Evolutionary conservation across 2,329 filamentous ascomycete genomes (phyloP).

Genomic region (Penicillium griseofulvum): DNA sequence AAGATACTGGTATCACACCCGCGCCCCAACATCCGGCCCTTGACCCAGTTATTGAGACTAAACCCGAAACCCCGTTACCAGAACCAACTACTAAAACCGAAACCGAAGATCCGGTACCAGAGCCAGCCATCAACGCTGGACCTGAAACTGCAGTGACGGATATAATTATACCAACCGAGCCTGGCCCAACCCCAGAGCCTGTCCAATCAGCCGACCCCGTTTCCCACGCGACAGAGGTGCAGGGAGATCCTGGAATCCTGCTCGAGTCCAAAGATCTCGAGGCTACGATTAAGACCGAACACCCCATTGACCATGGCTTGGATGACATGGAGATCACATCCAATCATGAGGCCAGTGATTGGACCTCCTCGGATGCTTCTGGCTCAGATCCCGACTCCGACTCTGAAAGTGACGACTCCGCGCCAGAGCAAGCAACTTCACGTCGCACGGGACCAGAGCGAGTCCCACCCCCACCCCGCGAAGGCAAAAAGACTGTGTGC

Average conservation of each 20-base stretch:
- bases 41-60: background rate
- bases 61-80: background rate
- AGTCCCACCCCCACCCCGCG: slow-evolving; percentile 39
- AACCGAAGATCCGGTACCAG: background rate
- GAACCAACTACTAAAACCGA: background rate
- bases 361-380: slow-evolving; percentile 41
- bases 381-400: slow-evolving; percentile 23
- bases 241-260: background rate
- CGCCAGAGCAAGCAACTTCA: slow-evolving; percentile 44
- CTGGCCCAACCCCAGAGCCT: background rate
- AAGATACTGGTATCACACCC: background rate
- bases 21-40: background rate
- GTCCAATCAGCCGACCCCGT: background rate
- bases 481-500: slow-evolving; percentile 36
- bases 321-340: slow-evolving; percentile 14
- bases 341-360: slow-evolving; percentile 31
- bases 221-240: background rate
- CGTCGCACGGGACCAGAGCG: slow-evolving; percentile 42
- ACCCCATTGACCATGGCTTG: slow-evolving; percentile 1
- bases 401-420: slow-evolving; percentile 32
- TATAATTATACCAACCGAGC: background rate
- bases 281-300: background rate
- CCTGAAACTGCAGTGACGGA: background rate
- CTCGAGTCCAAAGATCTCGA: background rate
- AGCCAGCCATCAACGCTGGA: background rate